Percentiles rank a stretch among this genome's conserved stretches.
Conservation (phyloP, 2,329 filamentous ascomycete genomes). For the Fusarium luffae region DNA sequence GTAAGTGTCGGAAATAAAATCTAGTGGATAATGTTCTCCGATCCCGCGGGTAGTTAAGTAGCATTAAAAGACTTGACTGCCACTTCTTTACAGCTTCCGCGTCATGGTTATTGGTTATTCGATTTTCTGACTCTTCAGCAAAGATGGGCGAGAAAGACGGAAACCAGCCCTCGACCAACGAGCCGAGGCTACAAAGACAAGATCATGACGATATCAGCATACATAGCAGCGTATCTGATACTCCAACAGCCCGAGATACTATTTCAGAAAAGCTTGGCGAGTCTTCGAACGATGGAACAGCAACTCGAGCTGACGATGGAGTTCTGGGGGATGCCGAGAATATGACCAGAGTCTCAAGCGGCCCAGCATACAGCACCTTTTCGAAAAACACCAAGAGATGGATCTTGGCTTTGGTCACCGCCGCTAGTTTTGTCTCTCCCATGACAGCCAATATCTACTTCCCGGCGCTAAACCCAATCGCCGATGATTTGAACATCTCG, state of each 20-base stretch:
- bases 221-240: slow-evolving; percentile 11
- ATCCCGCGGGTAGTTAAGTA: slow-evolving; percentile 37
- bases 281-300: not conserved
- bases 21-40: slow-evolving; percentile 28
- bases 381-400: slow-evolving; percentile 58
- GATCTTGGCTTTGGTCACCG: slow-evolving; percentile 64
- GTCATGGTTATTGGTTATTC: slow-evolving; percentile 8
- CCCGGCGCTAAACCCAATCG: slow-evolving; percentile 55
- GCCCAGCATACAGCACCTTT: slow-evolving; percentile 47
- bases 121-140: not conserved
- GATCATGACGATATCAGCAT: slow-evolving; percentile 21
- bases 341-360: slow-evolving; percentile 35
- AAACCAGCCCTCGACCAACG: slow-evolving; percentile 3
- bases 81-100: slow-evolving; percentile 5
- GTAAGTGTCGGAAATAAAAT: slow-evolving; percentile 34
- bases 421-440: slow-evolving; percentile 66
- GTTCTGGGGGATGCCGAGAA: slow-evolving; percentile 36
- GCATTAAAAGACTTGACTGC: slow-evolving; percentile 29
- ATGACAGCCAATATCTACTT: slow-evolving; percentile 70
- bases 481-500: slow-evolving; percentile 54
- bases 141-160: slow-evolving; percentile 28
- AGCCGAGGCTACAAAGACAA: not conserved
- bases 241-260: not conserved
- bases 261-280: slow-evolving; percentile 20
- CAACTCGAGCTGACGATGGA: slow-evolving; percentile 6